These are phyloP conservation scores for Plasmodium vinckei DNA, from an alignment of 169 alveolate species.

Conservation along the genomic window DNA sequence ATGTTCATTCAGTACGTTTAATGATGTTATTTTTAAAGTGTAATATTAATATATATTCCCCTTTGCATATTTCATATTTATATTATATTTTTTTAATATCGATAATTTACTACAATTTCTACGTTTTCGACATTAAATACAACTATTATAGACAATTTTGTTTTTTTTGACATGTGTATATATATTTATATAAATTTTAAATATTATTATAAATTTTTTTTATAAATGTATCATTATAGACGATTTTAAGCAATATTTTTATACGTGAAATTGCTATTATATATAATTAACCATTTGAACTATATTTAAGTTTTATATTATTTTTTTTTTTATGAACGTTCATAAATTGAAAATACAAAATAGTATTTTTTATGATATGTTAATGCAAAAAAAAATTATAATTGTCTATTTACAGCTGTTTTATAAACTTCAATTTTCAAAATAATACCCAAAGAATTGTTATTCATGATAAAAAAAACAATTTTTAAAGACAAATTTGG, in stretches of 20 bases:
- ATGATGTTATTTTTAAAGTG: too few relatives aligned
- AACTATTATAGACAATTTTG: not conserved
- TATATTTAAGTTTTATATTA: constrained; percentile 10
- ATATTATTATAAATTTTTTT: not conserved
- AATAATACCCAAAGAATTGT: not conserved
- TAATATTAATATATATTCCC: too few relatives aligned
- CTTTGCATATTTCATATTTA: too few relatives aligned
- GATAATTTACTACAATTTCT: too few relatives aligned
- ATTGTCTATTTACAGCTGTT: too few relatives aligned
- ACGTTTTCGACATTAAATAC: too few relatives aligned
- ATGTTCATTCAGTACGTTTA: too few relatives aligned
- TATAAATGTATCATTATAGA: constrained; percentile 26
- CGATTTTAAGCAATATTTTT: not conserved
- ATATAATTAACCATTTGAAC: constrained; percentile 17
- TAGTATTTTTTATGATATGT: constrained; percentile 37
- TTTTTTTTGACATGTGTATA: not conserved
- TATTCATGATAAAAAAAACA: not conserved
- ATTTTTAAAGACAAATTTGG: too few relatives aligned
- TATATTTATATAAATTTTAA: not conserved
- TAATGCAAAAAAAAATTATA: constrained; percentile 44
- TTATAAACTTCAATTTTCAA: not conserved
- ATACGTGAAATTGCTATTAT: constrained; percentile 17
- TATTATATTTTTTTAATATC: too few relatives aligned
- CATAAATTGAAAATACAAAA: constrained; percentile 28
- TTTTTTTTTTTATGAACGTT: constrained; percentile 24